Base-by-base conservation (phyloP, 1,284 basidiomycete species). In the Trametes sp. region DNA sequence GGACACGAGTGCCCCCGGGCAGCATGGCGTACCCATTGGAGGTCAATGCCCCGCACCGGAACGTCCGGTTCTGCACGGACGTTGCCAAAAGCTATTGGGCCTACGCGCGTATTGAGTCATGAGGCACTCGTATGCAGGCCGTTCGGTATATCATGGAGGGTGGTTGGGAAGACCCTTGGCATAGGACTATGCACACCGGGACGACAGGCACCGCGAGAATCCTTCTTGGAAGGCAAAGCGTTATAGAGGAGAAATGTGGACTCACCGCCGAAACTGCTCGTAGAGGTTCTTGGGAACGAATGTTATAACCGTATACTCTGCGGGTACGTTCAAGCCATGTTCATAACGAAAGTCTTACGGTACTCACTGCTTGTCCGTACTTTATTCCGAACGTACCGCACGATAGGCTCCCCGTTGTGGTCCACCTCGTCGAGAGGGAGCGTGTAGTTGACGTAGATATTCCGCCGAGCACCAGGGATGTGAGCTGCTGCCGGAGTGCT, bases 231-330 rank as follows among this genome's bases (percentile, higher is more conserved):
- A n/a, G n/a, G n/a, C n/a, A n/a, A n/a, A n/a, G n/a, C n/a, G n/a
- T n/a, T n/a, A n/a, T n/a, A n/a, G n/a, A n/a, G n/a, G n/a, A n/a
- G 31, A 11, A 33, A 33, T 6, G 31, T 33, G 6, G 31, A 77
- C 82, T 60, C 59, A 87, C 89, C 94, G 85, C 69, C 91, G 84
- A 74, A 98, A 97, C 74, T 98, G 95, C 77, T 96, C 94, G 66
- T 89, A 92, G 66, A 97, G 78, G 74, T 97, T 97, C 83, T 94
- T 95, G n/a, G 96, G 96, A 50, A 98, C 72, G 75, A 98, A 98
- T 4, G 95, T 94, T 67, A 97, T 58, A 62, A 95, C 75, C 33
- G 96, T 98, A 78, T 98, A 98, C 78, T 98, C 93, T 92, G 74
- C 44, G 38, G 31, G 11, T 33, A 11, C 11, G 29, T 54, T 57